Base-by-base conservation (phyloP, 257 asterid genomes). In the Nicotiana tabacum region DNA sequence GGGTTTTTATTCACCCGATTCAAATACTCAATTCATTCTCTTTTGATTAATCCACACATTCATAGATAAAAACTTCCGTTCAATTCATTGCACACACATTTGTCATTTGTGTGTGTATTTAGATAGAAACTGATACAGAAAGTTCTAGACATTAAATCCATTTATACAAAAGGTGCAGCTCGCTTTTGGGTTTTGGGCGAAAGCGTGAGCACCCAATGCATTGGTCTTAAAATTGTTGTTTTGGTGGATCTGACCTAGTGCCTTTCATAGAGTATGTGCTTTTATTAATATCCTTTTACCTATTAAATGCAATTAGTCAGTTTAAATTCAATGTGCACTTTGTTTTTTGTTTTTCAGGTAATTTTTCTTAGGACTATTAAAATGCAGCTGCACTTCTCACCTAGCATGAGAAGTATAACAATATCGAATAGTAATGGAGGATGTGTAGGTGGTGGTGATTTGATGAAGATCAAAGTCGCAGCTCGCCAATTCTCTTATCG, bases 321-420 rank as follows among this genome's bases (percentile, higher is more conserved):
- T 21, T 58, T 58, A 9, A 18, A 58, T 58, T 58, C 64, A 58
- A 24, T 7, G 27, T 57, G 64, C 27, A 18, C 8, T 9, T 60
- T 60, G 10, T 66, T 77, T 35, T 48, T 18, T 77, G 10, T 43
- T 21, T n/a, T 77, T 46, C 17, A 48, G 77, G 68, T 78, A 24
- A 32, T 48, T 29, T 64, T 53, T 5, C 1, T 32, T 64, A 78
- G 82, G 78, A 2, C 67, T 61, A 60, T 61, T 64, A 24, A 64
- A 37, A 5, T 39, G 43, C 18, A n/a, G 29, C 21, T 24, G 48
- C 48, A 43, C 48, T 43, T n/a, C 66, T 60, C 66, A 48, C 98
- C 98, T 89, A 94, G 97, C 97, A 95, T 94, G 98, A 92, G 99
- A 94, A 95, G 99, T 91, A 92, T 96, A 90, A 94, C 99, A 83